Conservation (phyloP, 345 rosid genomes). For the Linum tenue region DNA sequence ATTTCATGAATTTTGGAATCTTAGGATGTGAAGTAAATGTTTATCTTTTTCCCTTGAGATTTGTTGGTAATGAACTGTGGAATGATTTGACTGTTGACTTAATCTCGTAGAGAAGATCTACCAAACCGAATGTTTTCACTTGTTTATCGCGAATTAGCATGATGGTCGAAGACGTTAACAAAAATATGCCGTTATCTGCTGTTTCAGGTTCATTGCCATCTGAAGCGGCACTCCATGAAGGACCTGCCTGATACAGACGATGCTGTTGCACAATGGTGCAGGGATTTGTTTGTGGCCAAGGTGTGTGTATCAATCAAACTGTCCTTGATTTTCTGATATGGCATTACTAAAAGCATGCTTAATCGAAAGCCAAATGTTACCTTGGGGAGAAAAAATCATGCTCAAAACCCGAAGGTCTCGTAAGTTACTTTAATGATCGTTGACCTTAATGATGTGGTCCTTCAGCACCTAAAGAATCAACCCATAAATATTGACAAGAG, state of each 20-base stretch:
- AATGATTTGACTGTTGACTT: neutral
- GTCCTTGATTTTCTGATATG: neutral
- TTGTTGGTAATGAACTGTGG: neutral
- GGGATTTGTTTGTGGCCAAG: constrained; percentile 28
- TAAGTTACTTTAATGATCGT: no score
- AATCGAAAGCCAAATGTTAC: neutral
- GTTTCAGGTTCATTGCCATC: constrained; percentile 19
- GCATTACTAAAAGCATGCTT: neutral
- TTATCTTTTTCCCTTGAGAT: neutral
- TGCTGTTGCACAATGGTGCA: constrained; percentile 28
- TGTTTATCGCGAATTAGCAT: neutral
- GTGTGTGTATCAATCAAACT: constrained; percentile 5
- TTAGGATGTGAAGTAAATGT: no score
- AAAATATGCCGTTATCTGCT: neutral
- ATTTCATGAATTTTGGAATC: no score
- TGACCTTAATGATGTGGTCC: no score
- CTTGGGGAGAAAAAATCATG: neutral
- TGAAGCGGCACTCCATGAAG: constrained; percentile 23
- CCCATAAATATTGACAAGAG: neutral
- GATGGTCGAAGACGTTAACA: neutral
- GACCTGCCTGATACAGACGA: constrained; percentile 28
- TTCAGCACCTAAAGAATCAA: no score
- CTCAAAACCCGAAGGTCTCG: no score
- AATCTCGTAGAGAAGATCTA: neutral
- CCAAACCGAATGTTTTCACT: neutral